A percentile compares a stretch with the other conserved stretches of the same genome.
Conservation (phyloP, 2,329 filamentous ascomycete species). For the Albophoma yamanashiensis region DNA sequence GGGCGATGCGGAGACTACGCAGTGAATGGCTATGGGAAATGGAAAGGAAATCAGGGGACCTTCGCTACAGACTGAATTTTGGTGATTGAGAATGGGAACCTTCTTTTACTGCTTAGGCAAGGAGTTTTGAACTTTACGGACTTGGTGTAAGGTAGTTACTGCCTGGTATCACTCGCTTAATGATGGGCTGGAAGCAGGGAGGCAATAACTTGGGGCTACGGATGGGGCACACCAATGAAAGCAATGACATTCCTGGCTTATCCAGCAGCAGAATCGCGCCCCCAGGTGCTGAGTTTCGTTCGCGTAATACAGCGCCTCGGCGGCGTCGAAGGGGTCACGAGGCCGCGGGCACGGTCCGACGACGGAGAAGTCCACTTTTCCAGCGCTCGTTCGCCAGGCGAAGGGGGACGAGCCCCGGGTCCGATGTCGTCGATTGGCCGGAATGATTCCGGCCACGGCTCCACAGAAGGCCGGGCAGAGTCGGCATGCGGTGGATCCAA, state of each 20-base stretch:
- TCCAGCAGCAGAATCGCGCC: neutral
- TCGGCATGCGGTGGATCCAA: slow-evolving; percentile 10
- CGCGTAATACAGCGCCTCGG: neutral
- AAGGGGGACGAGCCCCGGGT: slow-evolving; percentile 7
- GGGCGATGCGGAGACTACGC: slow-evolving; percentile 5
- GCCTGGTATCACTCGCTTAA: neutral
- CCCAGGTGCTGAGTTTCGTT: neutral
- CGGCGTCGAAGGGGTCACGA: neutral
- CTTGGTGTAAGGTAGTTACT: neutral
- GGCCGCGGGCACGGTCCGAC: neutral
- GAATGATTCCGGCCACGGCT: slow-evolving; percentile 21
- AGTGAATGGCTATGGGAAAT: neutral
- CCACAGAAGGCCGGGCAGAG: slow-evolving; percentile 12
- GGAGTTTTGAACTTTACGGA: neutral
- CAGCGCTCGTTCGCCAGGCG: neutral
- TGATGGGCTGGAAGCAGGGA: neutral
- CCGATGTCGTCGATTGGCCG: slow-evolving; percentile 19
- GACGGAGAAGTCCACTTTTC: neutral
- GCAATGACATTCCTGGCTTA: neutral
- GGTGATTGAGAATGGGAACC: neutral
- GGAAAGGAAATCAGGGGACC: neutral
- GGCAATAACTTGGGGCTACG: neutral
- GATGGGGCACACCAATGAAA: neutral
- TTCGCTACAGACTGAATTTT: neutral
- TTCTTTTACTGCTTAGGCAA: neutral